Evolutionary conservation across 2,329 filamentous ascomycete genomes (phyloP).

Genomic region (Thielaviopsis punctulata): DNA sequence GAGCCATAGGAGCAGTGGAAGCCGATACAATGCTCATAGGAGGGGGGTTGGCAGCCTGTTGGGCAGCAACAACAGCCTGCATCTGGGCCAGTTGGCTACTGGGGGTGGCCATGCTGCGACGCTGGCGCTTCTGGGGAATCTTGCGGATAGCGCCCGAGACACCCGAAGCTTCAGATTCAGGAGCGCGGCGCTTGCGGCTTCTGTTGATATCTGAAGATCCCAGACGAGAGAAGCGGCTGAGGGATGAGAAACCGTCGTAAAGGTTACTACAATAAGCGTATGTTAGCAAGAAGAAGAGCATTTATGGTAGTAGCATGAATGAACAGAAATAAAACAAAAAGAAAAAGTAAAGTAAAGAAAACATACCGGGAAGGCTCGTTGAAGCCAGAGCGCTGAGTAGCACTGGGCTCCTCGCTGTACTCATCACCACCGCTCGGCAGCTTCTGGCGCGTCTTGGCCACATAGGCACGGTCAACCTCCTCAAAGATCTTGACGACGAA

Average conservation of each 20-base stretch:
- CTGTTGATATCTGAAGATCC: slow-evolving; percentile 7
- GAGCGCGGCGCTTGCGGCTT: slow-evolving; percentile 10
- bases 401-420: background rate
- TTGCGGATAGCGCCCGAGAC: slow-evolving; percentile 4
- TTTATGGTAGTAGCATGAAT: background rate
- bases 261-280: slow-evolving; percentile 3
- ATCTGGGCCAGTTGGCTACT: slow-evolving; percentile 8
- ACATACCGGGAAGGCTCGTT: slow-evolving; percentile 6
- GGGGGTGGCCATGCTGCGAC: slow-evolving; percentile 10
- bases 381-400: slow-evolving; percentile 6
- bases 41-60: background rate
- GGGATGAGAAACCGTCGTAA: slow-evolving; percentile 9
- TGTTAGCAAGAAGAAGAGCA: background rate
- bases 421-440: slow-evolving; percentile 8
- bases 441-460: slow-evolving; percentile 12
- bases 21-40: background rate
- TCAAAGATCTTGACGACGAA: slow-evolving; percentile 11
- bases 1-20: slow-evolving; percentile 1
- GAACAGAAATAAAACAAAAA: background rate
- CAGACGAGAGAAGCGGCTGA: slow-evolving; percentile 9
- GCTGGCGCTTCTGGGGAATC: slow-evolving; percentile 11
- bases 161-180: background rate
- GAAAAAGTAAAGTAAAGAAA: background rate
- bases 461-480: slow-evolving; percentile 11
- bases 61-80: background rate